Evolutionary conservation across 352 stramenopile species (phyloP), one percentile per base, ranked within the genome.

Genomic region (Blastocystis sp.): DNA sequence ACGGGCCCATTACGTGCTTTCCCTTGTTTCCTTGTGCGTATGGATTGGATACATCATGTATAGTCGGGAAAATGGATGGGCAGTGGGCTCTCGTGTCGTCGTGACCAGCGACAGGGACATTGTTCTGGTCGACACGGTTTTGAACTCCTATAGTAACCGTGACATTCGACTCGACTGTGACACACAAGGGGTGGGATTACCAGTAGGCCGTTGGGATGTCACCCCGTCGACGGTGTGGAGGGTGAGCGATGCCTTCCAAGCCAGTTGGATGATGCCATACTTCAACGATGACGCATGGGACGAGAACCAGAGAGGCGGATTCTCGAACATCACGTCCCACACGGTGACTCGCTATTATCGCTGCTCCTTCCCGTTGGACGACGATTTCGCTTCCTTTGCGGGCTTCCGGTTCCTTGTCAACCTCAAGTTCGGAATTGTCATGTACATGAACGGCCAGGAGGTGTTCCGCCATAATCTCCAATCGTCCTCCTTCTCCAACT

Each of bases 401-500:
- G 28, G 43, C 2, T 88, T 76, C 6, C 64, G 59, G 9, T 28
- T 88, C 11, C 43, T 19, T 63, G 34, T 70, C 21, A 34, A 77
- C n/a, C 24, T 61, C 3, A 14, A 40, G 17, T 38, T 38, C 43
- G 78, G 78, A 0, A 6, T 77, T 69, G 9, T 76, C 68, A 34
- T 74, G n/a, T 57, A 88, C 45, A 3, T 88, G n/a, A 88, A 88
- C n/a, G 78, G 78, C 14, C 1, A 43, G 7, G 78, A 88, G 43
- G 2, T 57, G 59, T 88, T 88, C 57, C 64, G 78, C 34, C 34
- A 42, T 21, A 88, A 88, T 57, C 24, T 88, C 17, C 48, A 57
- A 7, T 57, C 48, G 48, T 57, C 14, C 28, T 57, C 48, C 48
- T 57, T 14, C 48, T 7, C 14, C 14, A 14, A 7, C 14, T 7